These are phyloP conservation scores for Hypoxylon sp. DNA, from an alignment of 2,329 filamentous ascomycete genomes.

Conservation along the genomic window DNA sequence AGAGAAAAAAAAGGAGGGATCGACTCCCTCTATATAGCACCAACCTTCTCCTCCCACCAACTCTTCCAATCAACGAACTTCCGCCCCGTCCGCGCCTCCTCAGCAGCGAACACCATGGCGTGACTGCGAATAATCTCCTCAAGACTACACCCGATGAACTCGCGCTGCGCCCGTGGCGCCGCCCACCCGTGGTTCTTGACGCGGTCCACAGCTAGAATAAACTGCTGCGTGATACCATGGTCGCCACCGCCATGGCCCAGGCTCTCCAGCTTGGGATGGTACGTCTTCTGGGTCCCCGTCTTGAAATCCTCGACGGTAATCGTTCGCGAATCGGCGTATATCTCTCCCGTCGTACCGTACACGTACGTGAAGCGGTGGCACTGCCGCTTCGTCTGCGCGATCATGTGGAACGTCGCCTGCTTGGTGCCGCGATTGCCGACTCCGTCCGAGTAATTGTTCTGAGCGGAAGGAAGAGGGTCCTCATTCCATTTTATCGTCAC, in stretches of 20 bases:
- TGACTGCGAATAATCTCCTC: slow-evolving; percentile 93
- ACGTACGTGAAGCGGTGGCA: slow-evolving; percentile 88
- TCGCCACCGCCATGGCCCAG: slow-evolving; percentile 83
- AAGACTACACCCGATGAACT: slow-evolving; percentile 84
- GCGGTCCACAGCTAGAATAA: slow-evolving; percentile 83
- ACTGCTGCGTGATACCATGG: slow-evolving; percentile 83
- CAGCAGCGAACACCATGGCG: slow-evolving; percentile 93
- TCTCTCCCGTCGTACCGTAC: slow-evolving; percentile 89
- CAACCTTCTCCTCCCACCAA: slow-evolving; percentile 79
- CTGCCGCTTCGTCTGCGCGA: slow-evolving; percentile 87
- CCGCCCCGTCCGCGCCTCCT: slow-evolving; percentile 81
- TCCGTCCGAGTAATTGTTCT: slow-evolving; percentile 37
- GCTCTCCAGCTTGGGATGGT: slow-evolving; percentile 73
- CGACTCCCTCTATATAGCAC: slow-evolving; percentile 21
- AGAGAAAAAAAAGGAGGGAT: not conserved
- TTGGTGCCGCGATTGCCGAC: slow-evolving; percentile 75
- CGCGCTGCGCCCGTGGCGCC: slow-evolving; percentile 79
- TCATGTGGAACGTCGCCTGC: slow-evolving; percentile 93
- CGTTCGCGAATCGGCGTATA: slow-evolving; percentile 83
- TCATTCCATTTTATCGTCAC: slow-evolving; percentile 93
- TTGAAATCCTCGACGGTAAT: slow-evolving; percentile 84
- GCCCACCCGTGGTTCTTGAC: slow-evolving; percentile 80
- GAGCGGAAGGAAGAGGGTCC: slow-evolving; percentile 61
- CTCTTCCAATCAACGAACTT: slow-evolving; percentile 80
- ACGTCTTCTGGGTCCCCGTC: slow-evolving; percentile 67